Conservation (phyloP, 2,329 filamentous ascomycete species). For the Ophiosphaerella herpotricha region DNA sequence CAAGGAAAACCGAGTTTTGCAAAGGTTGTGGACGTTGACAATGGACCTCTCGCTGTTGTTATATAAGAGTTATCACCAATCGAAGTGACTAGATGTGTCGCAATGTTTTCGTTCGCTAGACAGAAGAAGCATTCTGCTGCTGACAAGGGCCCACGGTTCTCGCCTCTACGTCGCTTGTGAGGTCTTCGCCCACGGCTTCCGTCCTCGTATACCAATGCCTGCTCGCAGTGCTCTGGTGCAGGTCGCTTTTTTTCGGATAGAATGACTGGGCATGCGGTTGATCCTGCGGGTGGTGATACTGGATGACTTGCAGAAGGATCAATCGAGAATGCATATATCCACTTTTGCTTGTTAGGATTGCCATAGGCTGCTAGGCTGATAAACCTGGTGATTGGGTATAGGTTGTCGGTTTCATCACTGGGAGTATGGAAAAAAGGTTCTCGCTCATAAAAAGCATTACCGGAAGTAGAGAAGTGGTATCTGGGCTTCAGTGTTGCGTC, state of each 20-base stretch:
- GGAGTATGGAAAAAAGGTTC: constrained; percentile 83
- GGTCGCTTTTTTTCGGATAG: constrained; percentile 64
- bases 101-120: constrained; percentile 81
- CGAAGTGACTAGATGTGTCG: constrained; percentile 85
- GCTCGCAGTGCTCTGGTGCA: constrained; percentile 39
- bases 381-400: constrained; percentile 77
- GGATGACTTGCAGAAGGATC: constrained; percentile 65
- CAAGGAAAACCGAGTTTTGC: constrained; percentile 74
- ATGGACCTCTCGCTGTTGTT: constrained; percentile 88
- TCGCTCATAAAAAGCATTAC: constrained; percentile 79
- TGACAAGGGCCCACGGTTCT: constrained; percentile 40
- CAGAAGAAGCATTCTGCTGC: constrained; percentile 94
- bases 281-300: constrained; percentile 67
- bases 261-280: constrained; percentile 76
- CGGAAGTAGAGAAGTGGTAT: constrained; percentile 81
- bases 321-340: constrained; percentile 72
- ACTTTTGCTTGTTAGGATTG: constrained; percentile 77
- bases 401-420: constrained; percentile 54
- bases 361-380: constrained; percentile 82
- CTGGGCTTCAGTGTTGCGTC: constrained; percentile 81
- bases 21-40: constrained; percentile 74
- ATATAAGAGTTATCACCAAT: constrained; percentile 88
- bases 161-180: constrained; percentile 46
- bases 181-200: constrained; percentile 41
- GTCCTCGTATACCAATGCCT: constrained; percentile 45